Evolutionary conservation across 108 stramenopile genomes (phyloP), one percentile per base, ranked within the genome.

Genomic region (Nitzschia putrida): DNA sequence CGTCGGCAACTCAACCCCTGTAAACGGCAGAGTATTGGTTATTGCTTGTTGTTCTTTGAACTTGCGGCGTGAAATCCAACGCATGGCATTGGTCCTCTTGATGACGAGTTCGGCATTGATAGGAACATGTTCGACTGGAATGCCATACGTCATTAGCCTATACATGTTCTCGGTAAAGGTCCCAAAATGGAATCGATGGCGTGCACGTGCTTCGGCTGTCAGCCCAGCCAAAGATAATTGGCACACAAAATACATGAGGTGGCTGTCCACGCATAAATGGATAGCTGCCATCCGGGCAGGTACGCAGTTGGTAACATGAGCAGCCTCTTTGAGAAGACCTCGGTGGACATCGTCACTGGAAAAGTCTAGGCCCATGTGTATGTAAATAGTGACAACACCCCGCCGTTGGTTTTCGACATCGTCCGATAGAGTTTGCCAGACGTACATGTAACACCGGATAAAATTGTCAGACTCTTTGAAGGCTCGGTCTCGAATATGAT

Each of bases 11-110:
- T 69, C 68, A 1, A 69, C 49, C 12, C 54, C 54, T 23, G 2
- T 0, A 5, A 55, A 55, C 8, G 21, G 12, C 54, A 14, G 18
- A 3, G 2, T 20, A 9, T 14, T 12, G 9, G 44, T 24, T 8
- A 8, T n/a, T 3, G 4, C 6, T 34, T 34, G 29, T 18, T 39
- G 8, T 49, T 64, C 63, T 49, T 47, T 47, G 13, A 44, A 8
- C 44, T 64, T 45, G 16, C 63, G 63, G 4, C 63, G 42, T 12
- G 34, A 42, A 21, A 64, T n/a, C 63, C 63, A 64, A 3, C 24
- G 16, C 8, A 2, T 2, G 40, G 44, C 44, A 44, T 47, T 49
- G 18, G 45, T 24, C 63, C 23, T 45, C 44, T 64, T 64, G 4
- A 64, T 10, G 11, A 22, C 20, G 22, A n/a, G 20, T 20, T 47